Evolutionary conservation across 164 flowering plant species (phyloP).

Genomic region (Piper betle): DNA sequence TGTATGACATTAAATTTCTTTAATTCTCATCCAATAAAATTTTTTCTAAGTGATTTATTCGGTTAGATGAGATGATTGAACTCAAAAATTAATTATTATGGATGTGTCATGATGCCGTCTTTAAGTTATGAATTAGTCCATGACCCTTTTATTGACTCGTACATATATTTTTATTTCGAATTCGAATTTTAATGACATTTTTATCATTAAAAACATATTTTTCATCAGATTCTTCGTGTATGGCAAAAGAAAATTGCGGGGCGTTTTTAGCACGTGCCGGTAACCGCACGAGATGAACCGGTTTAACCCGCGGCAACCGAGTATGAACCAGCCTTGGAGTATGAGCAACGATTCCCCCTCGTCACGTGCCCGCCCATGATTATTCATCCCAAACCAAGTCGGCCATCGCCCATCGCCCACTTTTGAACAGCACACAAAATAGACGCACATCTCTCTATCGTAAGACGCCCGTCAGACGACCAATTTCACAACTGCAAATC

Average conservation of each 20-base stretch:
- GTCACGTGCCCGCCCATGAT: background rate
- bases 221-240: background rate
- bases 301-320: slow-evolving; percentile 9
- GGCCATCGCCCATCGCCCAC: background rate
- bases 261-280: background rate
- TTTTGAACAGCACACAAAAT: background rate
- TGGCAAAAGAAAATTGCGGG: background rate
- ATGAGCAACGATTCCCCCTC: background rate
- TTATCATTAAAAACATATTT: background rate
- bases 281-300: background rate
- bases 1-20: too few species aligned
- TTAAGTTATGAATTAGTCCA: too few species aligned
- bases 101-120: too few species aligned
- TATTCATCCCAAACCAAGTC: background rate
- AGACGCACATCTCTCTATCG: background rate
- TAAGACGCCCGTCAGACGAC: too few species aligned
- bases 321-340: background rate
- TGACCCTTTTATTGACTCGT: too few species aligned
- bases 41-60: too few species aligned
- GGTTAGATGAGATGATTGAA: too few species aligned
- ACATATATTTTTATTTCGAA: background rate
- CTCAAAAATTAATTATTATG: too few species aligned
- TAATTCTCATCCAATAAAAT: too few species aligned
- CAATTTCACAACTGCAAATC: too few species aligned
- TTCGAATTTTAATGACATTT: background rate